These are phyloP conservation scores for Boletus bicolor DNA, from an alignment of 768 basidiomycete species.

Conservation along the genomic window DNA sequence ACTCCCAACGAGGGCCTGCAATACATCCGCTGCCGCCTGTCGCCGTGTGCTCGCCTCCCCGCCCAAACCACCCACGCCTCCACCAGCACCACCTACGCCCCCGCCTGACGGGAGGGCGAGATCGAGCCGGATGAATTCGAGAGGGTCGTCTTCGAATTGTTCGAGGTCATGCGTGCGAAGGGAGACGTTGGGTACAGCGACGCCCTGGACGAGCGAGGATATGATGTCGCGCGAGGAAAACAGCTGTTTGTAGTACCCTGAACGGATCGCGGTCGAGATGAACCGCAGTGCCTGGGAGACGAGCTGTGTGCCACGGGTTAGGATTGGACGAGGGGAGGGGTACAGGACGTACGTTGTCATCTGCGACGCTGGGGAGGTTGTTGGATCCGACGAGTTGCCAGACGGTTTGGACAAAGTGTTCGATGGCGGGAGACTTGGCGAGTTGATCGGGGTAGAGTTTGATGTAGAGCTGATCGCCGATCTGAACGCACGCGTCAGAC, in stretches of 20 bases:
- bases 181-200: constrained; percentile 90
- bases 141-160: constrained; percentile 95
- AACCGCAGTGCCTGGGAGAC: constrained; percentile 90
- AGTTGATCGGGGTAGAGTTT: constrained; percentile 82
- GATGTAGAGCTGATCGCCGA: constrained; percentile 58
- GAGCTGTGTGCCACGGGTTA: constrained; percentile 43
- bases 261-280: constrained; percentile 88
- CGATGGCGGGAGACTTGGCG: constrained; percentile 57
- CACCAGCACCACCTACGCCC: constrained; percentile 35
- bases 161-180: constrained; percentile 89
- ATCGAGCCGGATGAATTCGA: constrained; percentile 90
- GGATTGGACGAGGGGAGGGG: not conserved
- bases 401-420: constrained; percentile 79
- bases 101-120: constrained; percentile 58
- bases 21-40: constrained; percentile 93
- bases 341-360: constrained; percentile 61
- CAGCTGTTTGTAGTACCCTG: constrained; percentile 74
- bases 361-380: constrained; percentile 62
- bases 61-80: constrained; percentile 36
- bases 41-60: constrained; percentile 81
- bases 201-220: constrained; percentile 78
- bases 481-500: not conserved
- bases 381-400: constrained; percentile 80
- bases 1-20: constrained; percentile 80
- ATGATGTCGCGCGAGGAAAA: constrained; percentile 84